Evolutionary conservation across 371 early-diverging fungal genomes (phyloP).

Genomic region (Furculomyces boomerangus): DNA sequence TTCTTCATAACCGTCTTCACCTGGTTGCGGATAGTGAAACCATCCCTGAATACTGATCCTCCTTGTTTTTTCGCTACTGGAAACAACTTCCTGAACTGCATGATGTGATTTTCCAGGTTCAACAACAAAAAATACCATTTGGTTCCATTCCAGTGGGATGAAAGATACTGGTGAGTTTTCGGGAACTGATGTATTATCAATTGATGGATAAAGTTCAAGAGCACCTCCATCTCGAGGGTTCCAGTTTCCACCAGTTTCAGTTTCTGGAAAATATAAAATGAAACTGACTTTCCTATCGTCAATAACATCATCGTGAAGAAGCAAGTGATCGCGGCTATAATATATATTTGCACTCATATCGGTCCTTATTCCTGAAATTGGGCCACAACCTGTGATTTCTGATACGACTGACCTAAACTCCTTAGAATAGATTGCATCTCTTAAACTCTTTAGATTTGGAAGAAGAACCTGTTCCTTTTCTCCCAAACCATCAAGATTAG

Average conservation of each 20-base stretch:
- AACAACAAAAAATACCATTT: slow-evolving; percentile 55
- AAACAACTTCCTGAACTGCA: slow-evolving; percentile 54
- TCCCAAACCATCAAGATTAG: slow-evolving; percentile 54
- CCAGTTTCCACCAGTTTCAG: slow-evolving; percentile 33
- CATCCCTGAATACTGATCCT: slow-evolving; percentile 54
- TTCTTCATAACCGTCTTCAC: slow-evolving; percentile 32
- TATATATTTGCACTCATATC: slow-evolving; percentile 48
- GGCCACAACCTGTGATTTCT: slow-evolving; percentile 44
- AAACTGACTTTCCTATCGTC: slow-evolving; percentile 53
- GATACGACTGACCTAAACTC: slow-evolving; percentile 46
- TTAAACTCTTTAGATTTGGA: slow-evolving; percentile 29
- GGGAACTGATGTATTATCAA: slow-evolving; percentile 31
- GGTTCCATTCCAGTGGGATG: slow-evolving; percentile 53
- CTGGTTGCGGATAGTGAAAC: slow-evolving; percentile 50
- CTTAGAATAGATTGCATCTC: slow-evolving; percentile 48
- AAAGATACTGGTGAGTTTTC: slow-evolving; percentile 32
- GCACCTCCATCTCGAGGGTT: slow-evolving; percentile 40
- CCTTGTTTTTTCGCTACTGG: slow-evolving; percentile 23
- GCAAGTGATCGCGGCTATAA: slow-evolving; percentile 43
- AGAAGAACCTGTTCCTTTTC: slow-evolving; percentile 29
- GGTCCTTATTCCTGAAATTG: slow-evolving; percentile 36
- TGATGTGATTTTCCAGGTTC: slow-evolving; percentile 60
- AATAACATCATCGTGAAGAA: slow-evolving; percentile 67
- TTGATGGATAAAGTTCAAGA: slow-evolving; percentile 50
- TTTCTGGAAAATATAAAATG: slow-evolving; percentile 55